Evolutionary conservation across 345 rosid genomes (phyloP).

Genomic region (Eutrema yunnanense): DNA sequence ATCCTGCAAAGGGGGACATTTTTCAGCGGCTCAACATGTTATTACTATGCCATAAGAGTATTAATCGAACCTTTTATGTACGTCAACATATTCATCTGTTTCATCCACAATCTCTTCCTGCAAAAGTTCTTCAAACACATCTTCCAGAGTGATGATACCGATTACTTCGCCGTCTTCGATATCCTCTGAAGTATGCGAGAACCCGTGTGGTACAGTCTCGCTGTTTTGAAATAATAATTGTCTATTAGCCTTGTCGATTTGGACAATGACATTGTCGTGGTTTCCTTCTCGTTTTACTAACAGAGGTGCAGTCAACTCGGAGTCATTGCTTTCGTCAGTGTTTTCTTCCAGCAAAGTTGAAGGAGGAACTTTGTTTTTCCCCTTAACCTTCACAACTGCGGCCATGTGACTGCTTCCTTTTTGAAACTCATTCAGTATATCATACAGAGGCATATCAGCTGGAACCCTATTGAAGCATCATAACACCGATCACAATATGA

Average conservation of each 20-base stretch:
- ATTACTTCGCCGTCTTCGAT: slow-evolving; percentile 91
- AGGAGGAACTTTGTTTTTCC: slow-evolving; percentile 45
- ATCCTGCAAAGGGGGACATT: slow-evolving; percentile 44
- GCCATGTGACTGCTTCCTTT: slow-evolving; percentile 99
- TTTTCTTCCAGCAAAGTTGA: slow-evolving; percentile 43
- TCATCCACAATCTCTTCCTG: slow-evolving; percentile 99
- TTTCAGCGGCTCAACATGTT: not conserved
- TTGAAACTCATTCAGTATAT: slow-evolving; percentile 93
- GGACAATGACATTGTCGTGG: slow-evolving; percentile 54
- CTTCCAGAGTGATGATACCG: slow-evolving; percentile 96
- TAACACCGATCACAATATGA: not conserved
- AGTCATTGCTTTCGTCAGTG: slow-evolving; percentile 39
- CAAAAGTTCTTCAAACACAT: slow-evolving; percentile 93
- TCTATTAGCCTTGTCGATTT: slow-evolving; percentile 50
- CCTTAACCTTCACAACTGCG: slow-evolving; percentile 86
- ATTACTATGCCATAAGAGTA: not conserved
- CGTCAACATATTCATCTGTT: slow-evolving; percentile 96
- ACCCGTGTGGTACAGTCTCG: slow-evolving; percentile 35
- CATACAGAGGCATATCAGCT: slow-evolving; percentile 94
- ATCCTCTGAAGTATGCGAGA: slow-evolving; percentile 51
- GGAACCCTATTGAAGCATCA: slow-evolving; percentile 61
- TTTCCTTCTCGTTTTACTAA: slow-evolving; percentile 50
- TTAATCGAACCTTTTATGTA: slow-evolving; percentile 69
- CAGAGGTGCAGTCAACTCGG: slow-evolving; percentile 60
- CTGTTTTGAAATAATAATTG: slow-evolving; percentile 24